phyloP scores from a whole-genome alignment of 1,284 basidiomycete species.

The Cryptococcus sp. region DNA sequence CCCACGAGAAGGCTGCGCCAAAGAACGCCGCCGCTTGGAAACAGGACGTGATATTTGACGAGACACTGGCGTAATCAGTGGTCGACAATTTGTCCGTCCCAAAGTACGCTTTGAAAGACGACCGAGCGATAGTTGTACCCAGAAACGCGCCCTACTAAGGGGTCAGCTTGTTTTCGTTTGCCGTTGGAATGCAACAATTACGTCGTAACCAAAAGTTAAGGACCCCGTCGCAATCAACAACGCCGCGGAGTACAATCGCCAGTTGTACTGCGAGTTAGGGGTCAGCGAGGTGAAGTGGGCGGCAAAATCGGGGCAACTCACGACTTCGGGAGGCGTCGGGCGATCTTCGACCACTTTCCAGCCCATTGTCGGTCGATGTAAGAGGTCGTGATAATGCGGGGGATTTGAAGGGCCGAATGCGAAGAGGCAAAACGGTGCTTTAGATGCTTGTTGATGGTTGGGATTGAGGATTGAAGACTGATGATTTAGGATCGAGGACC shows the following conservation, averaged over 20 bases:
- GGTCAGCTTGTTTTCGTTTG: too few species aligned
- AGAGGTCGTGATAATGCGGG: not conserved
- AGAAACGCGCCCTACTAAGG: constrained; percentile 53
- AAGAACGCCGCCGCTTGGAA: constrained; percentile 53
- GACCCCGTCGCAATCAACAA: constrained; percentile 49
- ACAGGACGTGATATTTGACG: constrained; percentile 52
- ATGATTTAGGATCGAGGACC: too few species aligned
- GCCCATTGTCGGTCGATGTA: constrained; percentile 4
- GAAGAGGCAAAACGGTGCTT: too few species aligned
- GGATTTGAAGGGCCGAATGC: too few species aligned
- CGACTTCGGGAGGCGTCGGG: constrained; percentile 8
- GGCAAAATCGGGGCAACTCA: not conserved
- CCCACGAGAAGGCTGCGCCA: constrained; percentile 31
- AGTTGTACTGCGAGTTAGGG: constrained; percentile 6
- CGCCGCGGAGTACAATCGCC: constrained; percentile 7
- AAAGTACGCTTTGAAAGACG: constrained; percentile 57
- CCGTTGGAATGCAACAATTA: too few species aligned
- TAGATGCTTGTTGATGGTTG: too few species aligned
- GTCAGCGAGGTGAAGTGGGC: not conserved
- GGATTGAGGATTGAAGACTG: too few species aligned
- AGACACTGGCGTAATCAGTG: constrained; percentile 24
- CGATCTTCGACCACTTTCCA: constrained; percentile 9
- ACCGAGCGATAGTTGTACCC: constrained; percentile 55
- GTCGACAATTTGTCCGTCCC: constrained; percentile 41
- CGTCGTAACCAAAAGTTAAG: constrained; percentile 57